Percentiles rank a stretch among this genome's conserved stretches.
These are phyloP conservation scores for Metschnikowia aberdeeniae DNA, from an alignment of 805 yeast genomes.

Conservation along the genomic window DNA sequence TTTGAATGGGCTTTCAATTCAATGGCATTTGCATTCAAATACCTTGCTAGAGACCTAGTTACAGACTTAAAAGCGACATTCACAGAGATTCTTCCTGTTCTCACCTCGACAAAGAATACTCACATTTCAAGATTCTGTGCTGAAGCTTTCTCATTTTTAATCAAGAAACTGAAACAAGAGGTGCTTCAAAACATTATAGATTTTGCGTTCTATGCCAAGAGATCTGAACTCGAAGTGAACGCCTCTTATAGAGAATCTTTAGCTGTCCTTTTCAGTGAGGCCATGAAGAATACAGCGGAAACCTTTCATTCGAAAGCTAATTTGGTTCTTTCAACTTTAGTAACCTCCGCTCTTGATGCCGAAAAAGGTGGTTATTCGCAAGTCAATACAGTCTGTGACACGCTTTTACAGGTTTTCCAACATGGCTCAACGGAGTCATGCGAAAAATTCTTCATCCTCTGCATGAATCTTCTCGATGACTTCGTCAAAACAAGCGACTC, in stretches of 20 bases:
- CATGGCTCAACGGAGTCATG: slow-evolving; percentile 52
- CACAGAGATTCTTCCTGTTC: slow-evolving; percentile 55
- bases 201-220: slow-evolving; percentile 35
- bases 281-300: slow-evolving; percentile 68
- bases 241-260: slow-evolving; percentile 55
- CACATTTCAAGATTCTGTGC: slow-evolving; percentile 80
- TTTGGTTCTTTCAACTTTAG: slow-evolving; percentile 42
- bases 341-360: slow-evolving; percentile 28
- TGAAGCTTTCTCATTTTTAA: slow-evolving; percentile 80
- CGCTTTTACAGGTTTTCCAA: slow-evolving; percentile 48
- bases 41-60: slow-evolving; percentile 62
- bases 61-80: slow-evolving; percentile 69
- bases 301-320: slow-evolving; percentile 71
- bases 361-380: slow-evolving; percentile 5
- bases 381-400: slow-evolving; percentile 47
- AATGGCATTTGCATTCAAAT: slow-evolving; percentile 85
- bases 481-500: slow-evolving; percentile 10
- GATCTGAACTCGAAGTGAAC: slow-evolving; percentile 30
- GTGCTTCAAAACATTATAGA: slow-evolving; percentile 45
- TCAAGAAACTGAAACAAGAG: slow-evolving; percentile 59
- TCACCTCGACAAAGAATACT: slow-evolving; percentile 53
- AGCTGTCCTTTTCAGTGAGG: slow-evolving; percentile 60
- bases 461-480: slow-evolving; percentile 19
- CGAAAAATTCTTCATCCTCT: slow-evolving; percentile 37
- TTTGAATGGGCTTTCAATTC: slow-evolving; percentile 84